A percentile compares a stretch with the other conserved stretches of the same genome.
Conservation (phyloP, 345 rosid species). For the Mallotus nudiflorus region DNA sequence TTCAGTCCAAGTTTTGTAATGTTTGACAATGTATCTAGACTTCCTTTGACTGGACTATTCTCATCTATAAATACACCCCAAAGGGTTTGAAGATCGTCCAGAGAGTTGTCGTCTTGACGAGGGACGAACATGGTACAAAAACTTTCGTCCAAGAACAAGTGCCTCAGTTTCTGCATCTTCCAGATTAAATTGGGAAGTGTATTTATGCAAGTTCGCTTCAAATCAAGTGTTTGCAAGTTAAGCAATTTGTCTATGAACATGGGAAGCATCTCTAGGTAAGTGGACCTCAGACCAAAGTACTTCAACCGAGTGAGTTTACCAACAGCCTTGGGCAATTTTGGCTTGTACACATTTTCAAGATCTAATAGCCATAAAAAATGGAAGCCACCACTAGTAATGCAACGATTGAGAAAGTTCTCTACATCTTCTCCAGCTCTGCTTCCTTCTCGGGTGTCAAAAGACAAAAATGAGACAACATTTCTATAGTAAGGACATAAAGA, state of each 20-base stretch:
- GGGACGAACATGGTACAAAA: not conserved
- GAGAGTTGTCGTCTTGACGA: not conserved
- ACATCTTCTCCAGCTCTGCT: not conserved
- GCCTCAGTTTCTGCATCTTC: slow-evolving; percentile 5
- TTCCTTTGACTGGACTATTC: slow-evolving; percentile 1
- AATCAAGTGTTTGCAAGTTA: not conserved
- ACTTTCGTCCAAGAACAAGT: slow-evolving; percentile 3
- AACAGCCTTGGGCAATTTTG: not conserved
- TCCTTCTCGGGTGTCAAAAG: slow-evolving; percentile 2
- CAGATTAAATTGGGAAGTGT: not conserved
- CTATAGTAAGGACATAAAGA: not conserved
- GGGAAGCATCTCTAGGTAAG: slow-evolving; percentile 1
- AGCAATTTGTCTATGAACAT: slow-evolving; percentile 1
- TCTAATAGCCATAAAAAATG: not conserved
- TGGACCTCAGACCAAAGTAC: not conserved
- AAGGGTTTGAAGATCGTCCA: not conserved
- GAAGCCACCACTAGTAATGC: not conserved
- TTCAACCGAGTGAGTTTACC: not conserved
- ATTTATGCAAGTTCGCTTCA: not conserved
- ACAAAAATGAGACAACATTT: not conserved
- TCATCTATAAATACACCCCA: not conserved
- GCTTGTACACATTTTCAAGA: slow-evolving; percentile 1
- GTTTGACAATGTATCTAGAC: not conserved
- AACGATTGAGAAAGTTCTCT: not conserved
- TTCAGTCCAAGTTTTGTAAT: not conserved